Base-by-base conservation (phyloP, 1,284 basidiomycete species). In the Butyriboletus appendiculatus region DNA sequence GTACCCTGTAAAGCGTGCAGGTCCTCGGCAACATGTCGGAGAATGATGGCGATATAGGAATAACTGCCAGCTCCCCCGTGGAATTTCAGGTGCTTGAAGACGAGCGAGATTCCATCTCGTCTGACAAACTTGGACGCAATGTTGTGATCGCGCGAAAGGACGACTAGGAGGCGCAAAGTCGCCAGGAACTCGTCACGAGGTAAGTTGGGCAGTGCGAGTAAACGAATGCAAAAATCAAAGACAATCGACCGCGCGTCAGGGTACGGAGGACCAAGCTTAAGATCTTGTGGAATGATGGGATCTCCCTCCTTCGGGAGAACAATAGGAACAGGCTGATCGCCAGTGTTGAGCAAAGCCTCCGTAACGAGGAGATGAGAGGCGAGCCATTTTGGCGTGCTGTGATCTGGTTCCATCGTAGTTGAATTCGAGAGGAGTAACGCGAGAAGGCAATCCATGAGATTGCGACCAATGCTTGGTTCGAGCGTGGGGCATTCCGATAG, bases 21-120 rank as follows among this genome's bases (percentile, higher is more conserved):
- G 60, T 95, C 90, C 72, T 99, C 97, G 49, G 96, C 84, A 50
- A 94, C 75, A 69, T 99, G 96, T 4, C 97, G 90, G 18, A 98
- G 76, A 53, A 98, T 89, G 65, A 92, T 91, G 20, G 89, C 85
- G 45, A 94, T 83, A 68, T 95, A 92, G 0, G 91, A 85, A 53
- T 94, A 92, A 59, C 88, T 90, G 28, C 89, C 86, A 38, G 79
- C 69, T 1, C 85, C 81, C 16, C 84, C 73, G 0, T 85, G 78
- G 8, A 75, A 69, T 57, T 81, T 84, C 57, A 91, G 75, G 41
- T 85, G 81, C 55, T 80, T 79, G 70, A 95, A 85, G 16, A 96
- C 75, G n/a, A 78, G 68, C 0, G 70, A 59, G 11, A 95, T 71
- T 1, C 90, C 89, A 42, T 85, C 83, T 22, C 76, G 76, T 48